Conservation (phyloP, 1,284 basidiomycete genomes). For the Mrakiaceae sp. region DNA sequence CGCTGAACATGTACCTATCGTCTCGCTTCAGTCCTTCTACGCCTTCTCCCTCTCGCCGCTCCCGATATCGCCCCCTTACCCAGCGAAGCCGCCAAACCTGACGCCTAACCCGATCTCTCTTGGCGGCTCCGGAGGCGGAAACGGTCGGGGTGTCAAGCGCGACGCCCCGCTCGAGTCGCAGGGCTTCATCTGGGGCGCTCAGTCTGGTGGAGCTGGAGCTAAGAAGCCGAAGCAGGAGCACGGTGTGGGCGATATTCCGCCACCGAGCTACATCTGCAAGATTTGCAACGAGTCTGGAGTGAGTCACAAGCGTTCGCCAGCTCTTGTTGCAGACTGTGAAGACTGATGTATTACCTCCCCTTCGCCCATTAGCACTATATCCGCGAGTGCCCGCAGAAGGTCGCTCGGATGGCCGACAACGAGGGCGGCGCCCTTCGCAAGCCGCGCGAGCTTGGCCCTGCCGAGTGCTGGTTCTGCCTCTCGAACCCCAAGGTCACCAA, state of each 20-base stretch:
- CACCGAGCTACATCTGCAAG: slow-evolving; percentile 56
- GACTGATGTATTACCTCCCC: neutral
- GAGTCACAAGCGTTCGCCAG: neutral
- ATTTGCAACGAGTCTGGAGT: slow-evolving; percentile 58
- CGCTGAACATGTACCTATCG: too few species aligned
- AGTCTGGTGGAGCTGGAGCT: slow-evolving; percentile 6
- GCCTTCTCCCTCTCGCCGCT: slow-evolving; percentile 53
- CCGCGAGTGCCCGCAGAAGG: slow-evolving; percentile 17
- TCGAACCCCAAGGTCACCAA: slow-evolving; percentile 85
- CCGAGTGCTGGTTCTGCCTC: slow-evolving; percentile 53
- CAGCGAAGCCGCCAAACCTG: slow-evolving; percentile 48
- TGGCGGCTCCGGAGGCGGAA: slow-evolving; percentile 18
- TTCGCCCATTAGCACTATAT: slow-evolving; percentile 13
- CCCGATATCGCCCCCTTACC: slow-evolving; percentile 22
- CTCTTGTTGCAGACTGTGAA: neutral
- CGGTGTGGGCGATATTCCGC: slow-evolving; percentile 45
- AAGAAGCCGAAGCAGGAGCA: slow-evolving; percentile 40
- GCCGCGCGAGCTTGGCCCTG: slow-evolving; percentile 44
- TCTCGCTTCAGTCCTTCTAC: slow-evolving; percentile 54
- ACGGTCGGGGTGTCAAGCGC: slow-evolving; percentile 41
- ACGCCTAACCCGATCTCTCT: slow-evolving; percentile 60
- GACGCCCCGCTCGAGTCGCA: slow-evolving; percentile 39
- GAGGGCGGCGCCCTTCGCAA: slow-evolving; percentile 10
- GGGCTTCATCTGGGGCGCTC: slow-evolving; percentile 56
- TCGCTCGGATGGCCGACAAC: neutral